Conservation (phyloP, 1,284 basidiomycete genomes). For the Quambalaria eucalypti region DNA sequence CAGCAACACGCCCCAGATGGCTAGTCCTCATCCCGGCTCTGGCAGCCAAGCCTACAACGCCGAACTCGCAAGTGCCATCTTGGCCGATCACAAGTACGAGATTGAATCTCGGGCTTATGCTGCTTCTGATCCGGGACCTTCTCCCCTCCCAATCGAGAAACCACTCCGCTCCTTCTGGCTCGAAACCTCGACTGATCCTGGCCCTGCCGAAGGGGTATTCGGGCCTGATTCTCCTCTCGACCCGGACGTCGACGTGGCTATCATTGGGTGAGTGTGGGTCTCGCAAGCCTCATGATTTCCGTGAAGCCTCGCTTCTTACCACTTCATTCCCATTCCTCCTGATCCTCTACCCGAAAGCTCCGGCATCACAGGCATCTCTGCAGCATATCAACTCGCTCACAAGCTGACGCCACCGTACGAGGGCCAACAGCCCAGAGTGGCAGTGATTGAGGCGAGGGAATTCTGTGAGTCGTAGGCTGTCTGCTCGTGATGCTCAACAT, state of each 20-base stretch:
- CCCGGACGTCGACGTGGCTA: neutral
- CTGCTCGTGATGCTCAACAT: neutral
- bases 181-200: neutral
- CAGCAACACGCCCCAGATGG: no score
- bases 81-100: no score
- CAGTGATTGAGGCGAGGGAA: constrained; percentile 19
- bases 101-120: no score
- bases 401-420: neutral
- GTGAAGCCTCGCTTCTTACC: no score
- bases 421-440: constrained; percentile 4
- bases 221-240: neutral
- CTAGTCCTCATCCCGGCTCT: no score
- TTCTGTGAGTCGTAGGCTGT: constrained; percentile 15
- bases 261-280: no score
- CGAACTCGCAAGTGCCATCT: no score
- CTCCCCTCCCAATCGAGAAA: neutral
- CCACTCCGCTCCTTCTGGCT: neutral
- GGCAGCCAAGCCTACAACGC: no score
- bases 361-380: constrained; percentile 25
- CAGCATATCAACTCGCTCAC: constrained; percentile 19
- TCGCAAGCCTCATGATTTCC: no score
- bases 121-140: no score
- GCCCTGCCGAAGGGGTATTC: neutral
- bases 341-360: no score
- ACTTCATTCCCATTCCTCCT: no score